These are phyloP conservation scores for Geotrichum restrictum DNA, from an alignment of 1,139 yeast genomes.

Conservation along the genomic window DNA sequence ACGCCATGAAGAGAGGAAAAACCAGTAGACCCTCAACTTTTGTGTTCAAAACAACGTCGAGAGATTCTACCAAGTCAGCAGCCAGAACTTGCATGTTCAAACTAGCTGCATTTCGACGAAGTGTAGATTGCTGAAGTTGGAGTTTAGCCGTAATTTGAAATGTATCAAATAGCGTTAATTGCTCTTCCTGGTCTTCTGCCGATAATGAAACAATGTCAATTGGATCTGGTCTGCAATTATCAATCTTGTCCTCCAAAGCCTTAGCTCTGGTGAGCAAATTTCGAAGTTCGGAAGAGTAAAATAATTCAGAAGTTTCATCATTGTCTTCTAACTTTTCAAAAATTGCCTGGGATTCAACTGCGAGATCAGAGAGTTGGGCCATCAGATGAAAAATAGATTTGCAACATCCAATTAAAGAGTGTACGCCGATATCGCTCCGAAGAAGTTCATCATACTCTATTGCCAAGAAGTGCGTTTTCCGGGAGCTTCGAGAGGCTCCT, in stretches of 20 bases:
- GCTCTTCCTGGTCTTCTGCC: conserved; percentile 58
- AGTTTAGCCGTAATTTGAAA: conserved; percentile 68
- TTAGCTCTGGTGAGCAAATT: conserved; percentile 38
- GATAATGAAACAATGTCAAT: conserved; percentile 45
- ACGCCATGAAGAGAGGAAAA: conserved; percentile 74
- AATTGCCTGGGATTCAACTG: conserved; percentile 43
- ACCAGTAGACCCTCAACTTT: conserved; percentile 68
- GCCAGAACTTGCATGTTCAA: conserved; percentile 61
- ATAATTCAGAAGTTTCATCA: not conserved
- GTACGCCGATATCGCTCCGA: conserved; percentile 43
- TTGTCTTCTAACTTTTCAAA: not conserved
- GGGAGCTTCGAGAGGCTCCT: conserved; percentile 48
- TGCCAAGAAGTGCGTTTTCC: conserved; percentile 37
- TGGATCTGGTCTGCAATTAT: conserved; percentile 52
- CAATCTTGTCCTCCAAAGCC: conserved; percentile 49
- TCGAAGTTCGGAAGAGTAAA: conserved; percentile 1
- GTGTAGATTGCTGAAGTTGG: conserved; percentile 61
- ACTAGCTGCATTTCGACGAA: conserved; percentile 58
- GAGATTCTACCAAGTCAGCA: conserved; percentile 51
- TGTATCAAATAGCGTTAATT: conserved; percentile 65
- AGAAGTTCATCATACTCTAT: conserved; percentile 50
- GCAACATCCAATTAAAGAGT: conserved; percentile 70
- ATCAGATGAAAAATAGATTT: conserved; percentile 60
- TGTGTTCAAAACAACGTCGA: conserved; percentile 62
- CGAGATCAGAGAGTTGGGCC: conserved; percentile 65